Base-by-base conservation (phyloP, 148 eudicot species). In the Camellia lanceoleosa region DNA sequence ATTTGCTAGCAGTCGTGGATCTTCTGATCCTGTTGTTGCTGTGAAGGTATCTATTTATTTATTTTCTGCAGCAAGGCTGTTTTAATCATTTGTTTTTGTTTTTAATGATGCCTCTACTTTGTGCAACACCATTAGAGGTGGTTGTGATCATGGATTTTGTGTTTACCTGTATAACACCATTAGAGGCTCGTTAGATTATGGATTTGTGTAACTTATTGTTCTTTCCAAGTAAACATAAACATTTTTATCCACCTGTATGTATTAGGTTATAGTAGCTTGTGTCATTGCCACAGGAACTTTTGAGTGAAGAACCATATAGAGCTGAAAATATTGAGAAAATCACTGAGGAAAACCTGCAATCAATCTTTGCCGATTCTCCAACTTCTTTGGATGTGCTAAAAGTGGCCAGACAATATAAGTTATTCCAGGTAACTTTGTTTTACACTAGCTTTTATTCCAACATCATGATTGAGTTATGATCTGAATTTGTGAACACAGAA, bases 21-120 rank as follows among this genome's bases (percentile, higher is more conserved):
- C 99, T 70, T 85, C 88, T 83, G 98, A 96, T 86, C 99, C 97
- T 70, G 85, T 89, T 55, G 74, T 91, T 60, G 99, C 98, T 65
- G 98, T 94, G 78, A 89, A 96, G 99, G 99, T 96, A 88, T 11
- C 0, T 75, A 15, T 71, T 43, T 15, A 30, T 66, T 62, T 61
- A 16, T 78, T 49, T 58, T 4, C 19, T 30, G 74, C 65, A 23
- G 20, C 62, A 18, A 71, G n/a, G 44, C 52, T 49, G 51, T 38
- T 5, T 7, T 56, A 65, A 23, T 63, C 10, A n/a, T 70, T 12
- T 49, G 5, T 30, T 30, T 30, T 30, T 30, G 38, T 30, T 30
- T 30, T 30, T 30, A 30, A 30, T 30, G 38, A 30, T 30, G 38
- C 38, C 38, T 30, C 38, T 30, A 30, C 38, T 30, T 46, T n/a